These are phyloP conservation scores for Setaria italica DNA, from an alignment of 202 grass and related monocot species.

Conservation along the genomic window DNA sequence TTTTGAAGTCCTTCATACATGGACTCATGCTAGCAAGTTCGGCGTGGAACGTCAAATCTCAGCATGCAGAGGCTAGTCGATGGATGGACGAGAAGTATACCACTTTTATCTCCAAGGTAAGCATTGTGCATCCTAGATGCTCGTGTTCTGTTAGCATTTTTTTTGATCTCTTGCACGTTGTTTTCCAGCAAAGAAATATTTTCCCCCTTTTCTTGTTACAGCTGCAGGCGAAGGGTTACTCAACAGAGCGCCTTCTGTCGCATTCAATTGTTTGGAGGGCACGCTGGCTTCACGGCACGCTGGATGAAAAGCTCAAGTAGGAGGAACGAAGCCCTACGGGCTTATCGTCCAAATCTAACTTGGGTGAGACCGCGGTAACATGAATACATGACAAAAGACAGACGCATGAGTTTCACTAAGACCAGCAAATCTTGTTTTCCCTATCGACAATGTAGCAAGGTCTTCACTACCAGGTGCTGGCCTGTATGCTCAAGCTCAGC, in stretches of 20 bases:
- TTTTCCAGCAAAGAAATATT: background rate
- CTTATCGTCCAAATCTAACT: background rate
- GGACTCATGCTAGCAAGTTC: conserved; percentile 54
- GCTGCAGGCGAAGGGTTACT: conserved; percentile 70
- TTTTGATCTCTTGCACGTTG: background rate
- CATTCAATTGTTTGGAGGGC: conserved; percentile 85
- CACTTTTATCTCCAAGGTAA: conserved; percentile 81
- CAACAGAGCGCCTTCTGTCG: conserved; percentile 74
- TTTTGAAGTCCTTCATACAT: conserved; percentile 85
- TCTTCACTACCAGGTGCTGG: background rate
- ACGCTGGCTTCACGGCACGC: conserved; percentile 58
- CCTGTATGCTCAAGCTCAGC: background rate
- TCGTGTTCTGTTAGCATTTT: background rate
- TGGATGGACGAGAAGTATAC: conserved; percentile 81
- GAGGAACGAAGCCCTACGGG: background rate
- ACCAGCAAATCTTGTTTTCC: background rate
- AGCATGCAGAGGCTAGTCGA: conserved; percentile 52
- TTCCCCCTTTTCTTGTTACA: conserved; percentile 18
- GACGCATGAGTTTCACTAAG: background rate
- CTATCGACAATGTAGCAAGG: background rate
- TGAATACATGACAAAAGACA: background rate
- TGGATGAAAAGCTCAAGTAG: conserved; percentile 69
- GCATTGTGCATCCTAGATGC: background rate
- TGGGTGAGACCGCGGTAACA: background rate
- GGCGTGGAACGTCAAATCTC: conserved; percentile 49